phyloP scores from a whole-genome alignment of 108 stramenopile species.

The Aureococcus anophagefferens region DNA sequence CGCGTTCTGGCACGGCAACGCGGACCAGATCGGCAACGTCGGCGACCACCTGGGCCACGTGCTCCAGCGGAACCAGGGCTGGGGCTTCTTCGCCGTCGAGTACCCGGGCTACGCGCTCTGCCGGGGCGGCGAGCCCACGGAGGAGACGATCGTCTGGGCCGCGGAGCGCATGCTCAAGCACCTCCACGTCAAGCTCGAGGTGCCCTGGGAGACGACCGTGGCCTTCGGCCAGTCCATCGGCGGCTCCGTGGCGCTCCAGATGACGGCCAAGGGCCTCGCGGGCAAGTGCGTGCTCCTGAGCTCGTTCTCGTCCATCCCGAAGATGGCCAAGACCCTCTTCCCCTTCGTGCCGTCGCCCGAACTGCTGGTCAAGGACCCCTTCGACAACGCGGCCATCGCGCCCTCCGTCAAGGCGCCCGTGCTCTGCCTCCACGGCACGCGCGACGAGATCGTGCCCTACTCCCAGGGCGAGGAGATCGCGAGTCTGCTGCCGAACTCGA shows the following conservation, averaged over 20 bases:
- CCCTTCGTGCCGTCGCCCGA: not conserved
- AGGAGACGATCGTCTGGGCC: not conserved
- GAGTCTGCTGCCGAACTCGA: not conserved
- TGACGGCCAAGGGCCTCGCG: not conserved
- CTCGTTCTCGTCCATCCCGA: not conserved
- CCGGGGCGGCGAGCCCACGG: not conserved
- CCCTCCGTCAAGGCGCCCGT: conserved; percentile 19
- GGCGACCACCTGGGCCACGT: not conserved
- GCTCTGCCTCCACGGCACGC: conserved; percentile 14
- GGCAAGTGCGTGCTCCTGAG: not conserved
- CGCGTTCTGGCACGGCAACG: not conserved
- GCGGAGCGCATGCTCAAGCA: not conserved
- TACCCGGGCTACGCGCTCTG: not conserved
- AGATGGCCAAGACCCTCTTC: not conserved
- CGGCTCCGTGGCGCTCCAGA: not conserved
- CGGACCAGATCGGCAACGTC: not conserved
- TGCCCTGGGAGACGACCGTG: not conserved
- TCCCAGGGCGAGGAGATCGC: conserved; percentile 24
- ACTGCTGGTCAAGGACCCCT: not conserved
- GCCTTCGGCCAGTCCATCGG: not conserved
- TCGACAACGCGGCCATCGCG: conserved; percentile 37
- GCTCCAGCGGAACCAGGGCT: not conserved
- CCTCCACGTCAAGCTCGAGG: not conserved
- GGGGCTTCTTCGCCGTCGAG: not conserved
- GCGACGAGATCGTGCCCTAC: conserved; percentile 18